Evolutionary conservation across 2,329 filamentous ascomycete species (phyloP), one percentile per base, ranked within the genome.

Genomic region (Arthrocladium fulminans): DNA sequence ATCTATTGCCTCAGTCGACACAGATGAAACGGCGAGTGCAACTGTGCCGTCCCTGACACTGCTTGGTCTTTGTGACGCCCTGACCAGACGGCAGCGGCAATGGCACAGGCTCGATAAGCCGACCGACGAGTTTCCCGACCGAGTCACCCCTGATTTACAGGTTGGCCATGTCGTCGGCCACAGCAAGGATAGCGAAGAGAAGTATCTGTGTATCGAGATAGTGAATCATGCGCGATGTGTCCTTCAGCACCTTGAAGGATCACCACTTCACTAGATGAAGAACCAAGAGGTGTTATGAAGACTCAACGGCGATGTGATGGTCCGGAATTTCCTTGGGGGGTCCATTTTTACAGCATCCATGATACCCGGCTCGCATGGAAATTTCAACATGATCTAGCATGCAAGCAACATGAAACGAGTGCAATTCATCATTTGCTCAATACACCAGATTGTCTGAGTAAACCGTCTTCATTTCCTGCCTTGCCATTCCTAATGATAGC

Each of bases 11-110:
- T 7, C 9, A 38, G 46, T 24, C 19, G 38, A 47, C 25, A 45
- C 46, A 15, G 34, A 44, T 20, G 41, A 45, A 10, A 32, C 35
- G n/a, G 48, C 45, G 5, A 43, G 13, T 20, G 12, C 20, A 4
- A 27, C 44, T 4, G 17, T 29, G 22, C 41, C 51, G 19, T 22
- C 48, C 2, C 49, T 57, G 20, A 55, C 52, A 37, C 49, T 72
- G 1, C 53, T 68, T 4, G 60, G 61, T 7, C 60, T 71, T 13
- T 61, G 69, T 27, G 57, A 61, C 38, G 67, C 68, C 45, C 59
- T 72, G 47, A 68, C 71, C 41, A 54, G 62, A 25, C 66, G 69
- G 12, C 69, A 72, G 51, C 64, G 63, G 15, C 61, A 59, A 49
- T 69, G 67, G 65, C 69, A 72, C 61, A 52, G 56, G 3, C 47